Percentiles rank a stretch among this genome's conserved stretches.
Conservation (phyloP, 2,329 filamentous ascomycete genomes). For the Aureobasidium sp. region DNA sequence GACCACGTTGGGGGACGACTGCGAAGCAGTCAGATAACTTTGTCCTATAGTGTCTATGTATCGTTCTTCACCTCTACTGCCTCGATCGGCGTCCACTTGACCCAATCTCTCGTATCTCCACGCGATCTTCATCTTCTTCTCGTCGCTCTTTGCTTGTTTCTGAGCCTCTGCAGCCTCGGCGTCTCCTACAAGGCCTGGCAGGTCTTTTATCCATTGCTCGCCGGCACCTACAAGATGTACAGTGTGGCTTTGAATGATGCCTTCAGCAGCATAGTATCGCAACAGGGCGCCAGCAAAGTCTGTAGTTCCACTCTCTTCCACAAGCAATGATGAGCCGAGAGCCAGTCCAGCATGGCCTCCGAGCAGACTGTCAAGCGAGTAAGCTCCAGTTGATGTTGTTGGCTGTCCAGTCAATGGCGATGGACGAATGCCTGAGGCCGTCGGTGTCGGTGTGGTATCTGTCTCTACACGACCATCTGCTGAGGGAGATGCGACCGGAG, state of each 20-base stretch:
- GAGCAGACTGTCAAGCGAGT: constrained; percentile 84
- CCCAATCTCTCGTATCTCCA: constrained; percentile 95
- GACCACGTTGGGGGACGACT: constrained; percentile 20
- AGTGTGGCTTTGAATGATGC: constrained; percentile 89
- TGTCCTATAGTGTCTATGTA: constrained; percentile 14
- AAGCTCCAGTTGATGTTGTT: constrained; percentile 92
- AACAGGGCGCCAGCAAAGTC: constrained; percentile 90
- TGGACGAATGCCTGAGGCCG: constrained; percentile 70
- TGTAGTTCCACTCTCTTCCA: constrained; percentile 93
- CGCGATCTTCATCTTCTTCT: constrained; percentile 97
- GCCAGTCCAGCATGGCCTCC: constrained; percentile 89
- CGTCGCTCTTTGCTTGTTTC: constrained; percentile 45
- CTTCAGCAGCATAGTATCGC: constrained; percentile 93
- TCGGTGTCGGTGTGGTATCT: neutral
- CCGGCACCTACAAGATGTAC: constrained; percentile 87
- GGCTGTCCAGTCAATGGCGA: constrained; percentile 89
- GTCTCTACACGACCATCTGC: constrained; percentile 22
- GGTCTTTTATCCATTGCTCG: constrained; percentile 82
- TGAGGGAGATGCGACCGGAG: constrained; percentile 16
- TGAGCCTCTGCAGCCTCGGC: constrained; percentile 43
- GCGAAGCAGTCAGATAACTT: constrained; percentile 20
- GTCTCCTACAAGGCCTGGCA: constrained; percentile 75
- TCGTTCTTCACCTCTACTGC: constrained; percentile 64
- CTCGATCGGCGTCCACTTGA: constrained; percentile 61
- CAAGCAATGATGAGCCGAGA: constrained; percentile 80